Percentiles rank a stretch among this genome's conserved stretches.
These are phyloP conservation scores for Paspalum vaginatum DNA, from an alignment of 176 grass and related monocot genomes.

Conservation along the genomic window DNA sequence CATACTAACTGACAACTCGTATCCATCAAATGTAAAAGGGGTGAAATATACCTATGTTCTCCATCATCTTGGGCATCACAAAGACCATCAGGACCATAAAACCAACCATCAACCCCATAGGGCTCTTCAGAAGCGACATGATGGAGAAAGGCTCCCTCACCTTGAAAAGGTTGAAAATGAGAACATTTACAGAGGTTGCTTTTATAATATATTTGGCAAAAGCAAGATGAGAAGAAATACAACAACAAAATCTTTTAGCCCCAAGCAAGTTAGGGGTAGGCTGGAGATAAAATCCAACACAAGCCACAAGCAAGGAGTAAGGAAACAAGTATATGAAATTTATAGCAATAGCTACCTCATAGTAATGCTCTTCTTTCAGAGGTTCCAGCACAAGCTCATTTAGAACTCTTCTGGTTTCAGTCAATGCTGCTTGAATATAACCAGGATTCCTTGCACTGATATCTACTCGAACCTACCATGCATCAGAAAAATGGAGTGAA, in stretches of 20 bases:
- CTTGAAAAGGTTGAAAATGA: slow-evolving; percentile 47
- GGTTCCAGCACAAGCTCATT: slow-evolving; percentile 95
- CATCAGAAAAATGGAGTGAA: slow-evolving; percentile 28
- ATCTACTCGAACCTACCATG: slow-evolving; percentile 83
- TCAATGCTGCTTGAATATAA: slow-evolving; percentile 96
- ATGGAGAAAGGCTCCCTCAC: slow-evolving; percentile 84
- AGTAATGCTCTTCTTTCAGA: slow-evolving; percentile 90
- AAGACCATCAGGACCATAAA: slow-evolving; percentile 93
- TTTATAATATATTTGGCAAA: slow-evolving; percentile 10
- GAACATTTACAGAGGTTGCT: slow-evolving; percentile 29
- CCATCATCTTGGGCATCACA: slow-evolving; percentile 93
- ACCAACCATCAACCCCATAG: slow-evolving; percentile 95
- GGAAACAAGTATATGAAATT: slow-evolving; percentile 2
- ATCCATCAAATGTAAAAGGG: neutral
- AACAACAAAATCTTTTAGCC: neutral
- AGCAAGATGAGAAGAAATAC: slow-evolving; percentile 7
- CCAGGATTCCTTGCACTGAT: slow-evolving; percentile 97
- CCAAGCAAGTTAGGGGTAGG: neutral
- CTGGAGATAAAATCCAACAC: neutral
- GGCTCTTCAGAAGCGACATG: slow-evolving; percentile 92
- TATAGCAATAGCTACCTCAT: slow-evolving; percentile 63
- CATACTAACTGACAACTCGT: slow-evolving; percentile 19
- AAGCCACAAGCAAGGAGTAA: neutral
- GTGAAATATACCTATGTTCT: slow-evolving; percentile 64
- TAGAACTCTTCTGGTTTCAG: slow-evolving; percentile 75